Base-by-base conservation (phyloP, 768 basidiomycete genomes). In the Lactifluus echinatus region DNA sequence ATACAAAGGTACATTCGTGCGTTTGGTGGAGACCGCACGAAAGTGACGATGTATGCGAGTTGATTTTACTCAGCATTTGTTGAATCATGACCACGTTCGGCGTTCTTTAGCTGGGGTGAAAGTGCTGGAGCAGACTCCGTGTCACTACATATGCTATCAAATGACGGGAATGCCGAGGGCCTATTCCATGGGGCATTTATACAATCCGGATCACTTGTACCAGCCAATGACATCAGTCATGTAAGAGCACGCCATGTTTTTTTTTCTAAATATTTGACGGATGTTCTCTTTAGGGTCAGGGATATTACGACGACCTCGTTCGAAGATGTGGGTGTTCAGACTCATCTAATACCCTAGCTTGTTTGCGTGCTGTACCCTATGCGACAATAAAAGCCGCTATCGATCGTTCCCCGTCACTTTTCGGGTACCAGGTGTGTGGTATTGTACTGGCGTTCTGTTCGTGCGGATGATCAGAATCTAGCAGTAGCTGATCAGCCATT, bases 21-120 rank as follows among this genome's bases (percentile, higher is more conserved):
- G 5, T 87, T 85, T 62, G 84, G 85, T 1, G 85, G 86, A 10
- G 82, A 87, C 65, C 77, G 79, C 0, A 66, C 65, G 6, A 82
- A 79, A 67, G 82, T 83, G 2, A 81, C 79, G 0, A 75, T 81
- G 77, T 81, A 66, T 53, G 77, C 8, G 29, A 39, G 21, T 52
- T 50, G 44, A 39, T 21, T 47, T 60, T 50, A 34, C 28, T 8
- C 26, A 39, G 31, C 10, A 11, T 39, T n/a, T 31, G 26, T 52
- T 55, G 19, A 55, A 2, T n/a, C 8, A 3, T 40, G 17, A 31
- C n/a, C n/a, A n/a, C n/a, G n/a, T n/a, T n/a, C 24, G 33, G 4
- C 19, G 2, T 31, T 12, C 17, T 4, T 21, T 43, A 76, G 75
- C 28, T 76, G 73, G 69, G 82, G 82, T 4, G 69, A 81, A 62